A percentile compares a stretch with the other conserved stretches of the same genome.
Evolutionary conservation across 2,329 filamentous ascomycete species (phyloP).

Genomic region (Cyphellophora attinorum): DNA sequence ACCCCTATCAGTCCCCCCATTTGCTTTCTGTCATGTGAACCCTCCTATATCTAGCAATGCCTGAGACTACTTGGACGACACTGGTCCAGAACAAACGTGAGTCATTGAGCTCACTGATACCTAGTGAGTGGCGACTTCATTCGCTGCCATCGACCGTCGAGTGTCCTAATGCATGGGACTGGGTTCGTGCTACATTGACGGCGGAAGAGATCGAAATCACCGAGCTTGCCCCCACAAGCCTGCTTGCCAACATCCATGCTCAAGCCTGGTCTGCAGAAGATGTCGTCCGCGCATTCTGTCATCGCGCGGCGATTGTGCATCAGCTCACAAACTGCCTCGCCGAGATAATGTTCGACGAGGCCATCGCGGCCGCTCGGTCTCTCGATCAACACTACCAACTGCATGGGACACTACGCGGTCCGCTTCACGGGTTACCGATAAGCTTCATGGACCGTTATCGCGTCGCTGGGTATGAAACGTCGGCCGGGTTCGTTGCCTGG

Average conservation of each 20-base stretch:
- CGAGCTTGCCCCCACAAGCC: constrained; percentile 6
- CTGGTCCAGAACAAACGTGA: not conserved
- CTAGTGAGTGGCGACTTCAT: constrained; percentile 1
- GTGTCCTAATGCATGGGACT: constrained; percentile 1
- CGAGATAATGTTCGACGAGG: constrained; percentile 20
- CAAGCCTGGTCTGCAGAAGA: constrained; percentile 9
- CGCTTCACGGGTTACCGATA: constrained; percentile 22
- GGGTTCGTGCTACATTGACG: constrained; percentile 1
- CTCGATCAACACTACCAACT: constrained; percentile 17
- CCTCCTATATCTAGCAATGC: not conserved
- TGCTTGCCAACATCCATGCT: constrained; percentile 7
- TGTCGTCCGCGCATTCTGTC: constrained; percentile 17
- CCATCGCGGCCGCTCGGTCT: constrained; percentile 15
- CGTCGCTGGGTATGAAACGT: constrained; percentile 14
- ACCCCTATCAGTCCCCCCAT: not conserved
- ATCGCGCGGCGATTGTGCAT: constrained; percentile 17
- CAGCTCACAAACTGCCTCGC: constrained; percentile 20
- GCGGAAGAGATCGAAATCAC: constrained; percentile 5
- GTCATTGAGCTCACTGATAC: not conserved
- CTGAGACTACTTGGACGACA: constrained; percentile 1
- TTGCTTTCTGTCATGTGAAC: constrained; percentile 1
- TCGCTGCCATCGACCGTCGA: constrained; percentile 1
- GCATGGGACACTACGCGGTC: constrained; percentile 17
- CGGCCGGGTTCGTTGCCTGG: constrained; percentile 15
- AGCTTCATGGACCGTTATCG: constrained; percentile 22